Conservation (phyloP, 805 yeast genomes). For the Dipodascopsis uninucleata region DNA sequence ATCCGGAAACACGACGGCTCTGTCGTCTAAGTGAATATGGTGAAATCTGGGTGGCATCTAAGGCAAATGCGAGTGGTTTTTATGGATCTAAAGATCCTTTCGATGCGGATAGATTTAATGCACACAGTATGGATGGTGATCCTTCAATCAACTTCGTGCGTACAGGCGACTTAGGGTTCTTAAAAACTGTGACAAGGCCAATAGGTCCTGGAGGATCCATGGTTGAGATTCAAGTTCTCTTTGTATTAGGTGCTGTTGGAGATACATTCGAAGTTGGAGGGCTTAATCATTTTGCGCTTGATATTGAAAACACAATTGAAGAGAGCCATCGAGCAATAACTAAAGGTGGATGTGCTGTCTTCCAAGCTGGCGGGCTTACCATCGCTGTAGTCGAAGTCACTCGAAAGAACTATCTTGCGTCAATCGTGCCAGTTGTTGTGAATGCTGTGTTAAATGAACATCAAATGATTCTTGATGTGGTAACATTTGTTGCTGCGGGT, state of each 20-base stretch:
- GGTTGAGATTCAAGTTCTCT: constrained; percentile 67
- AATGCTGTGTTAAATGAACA: constrained; percentile 75
- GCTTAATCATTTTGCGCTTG: constrained; percentile 82
- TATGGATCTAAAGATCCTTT: constrained; percentile 51
- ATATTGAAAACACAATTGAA: constrained; percentile 69
- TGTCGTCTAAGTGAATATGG: constrained; percentile 92
- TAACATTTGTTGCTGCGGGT: constrained; percentile 67
- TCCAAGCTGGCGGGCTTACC: constrained; percentile 77
- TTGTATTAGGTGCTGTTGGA: constrained; percentile 76
- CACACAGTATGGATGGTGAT: constrained; percentile 62
- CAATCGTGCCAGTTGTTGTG: constrained; percentile 78
- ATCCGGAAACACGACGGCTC: constrained; percentile 78
- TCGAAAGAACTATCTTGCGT: constrained; percentile 52
- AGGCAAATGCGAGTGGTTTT: constrained; percentile 67
- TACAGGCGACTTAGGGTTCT: constrained; percentile 92
- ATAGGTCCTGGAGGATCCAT: constrained; percentile 39
- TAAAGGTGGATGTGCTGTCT: constrained; percentile 52
- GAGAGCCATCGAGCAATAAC: constrained; percentile 45
- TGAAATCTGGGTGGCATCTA: constrained; percentile 94
- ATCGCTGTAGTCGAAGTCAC: constrained; percentile 68
- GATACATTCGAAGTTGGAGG: constrained; percentile 92
- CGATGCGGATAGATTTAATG: constrained; percentile 54
- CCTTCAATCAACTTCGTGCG: constrained; percentile 64
- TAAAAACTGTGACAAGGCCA: constrained; percentile 61
- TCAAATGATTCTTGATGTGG: constrained; percentile 76